These are phyloP conservation scores for Podaxis sp. DNA, from an alignment of 768 basidiomycete genomes.

Conservation along the genomic window DNA sequence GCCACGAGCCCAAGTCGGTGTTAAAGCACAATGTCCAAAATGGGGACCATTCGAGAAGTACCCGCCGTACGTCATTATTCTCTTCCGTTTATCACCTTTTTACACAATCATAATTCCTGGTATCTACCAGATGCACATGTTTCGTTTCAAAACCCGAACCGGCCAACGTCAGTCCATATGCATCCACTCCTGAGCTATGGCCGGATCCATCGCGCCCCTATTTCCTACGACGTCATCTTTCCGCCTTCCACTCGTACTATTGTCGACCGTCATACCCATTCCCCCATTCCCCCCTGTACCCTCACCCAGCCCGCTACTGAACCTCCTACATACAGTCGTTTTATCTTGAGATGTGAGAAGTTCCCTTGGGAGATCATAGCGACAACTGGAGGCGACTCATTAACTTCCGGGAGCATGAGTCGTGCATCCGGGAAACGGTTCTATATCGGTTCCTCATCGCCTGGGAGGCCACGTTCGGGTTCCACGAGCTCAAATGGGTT, in stretches of 20 bases:
- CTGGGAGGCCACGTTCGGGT: slow-evolving; percentile 9
- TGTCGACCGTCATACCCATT: slow-evolving; percentile 53
- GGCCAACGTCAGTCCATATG: slow-evolving; percentile 47
- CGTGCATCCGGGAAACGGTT: slow-evolving; percentile 14
- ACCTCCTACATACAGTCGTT: slow-evolving; percentile 44
- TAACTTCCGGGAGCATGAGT: slow-evolving; percentile 15
- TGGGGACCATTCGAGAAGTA: slow-evolving; percentile 30
- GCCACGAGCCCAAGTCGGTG: slow-evolving; percentile 40
- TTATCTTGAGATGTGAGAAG: slow-evolving; percentile 55
- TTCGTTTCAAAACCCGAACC: slow-evolving; percentile 35
- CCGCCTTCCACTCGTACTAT: slow-evolving; percentile 59
- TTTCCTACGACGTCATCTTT: slow-evolving; percentile 58
- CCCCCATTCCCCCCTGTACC: slow-evolving; percentile 53
- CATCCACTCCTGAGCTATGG: slow-evolving; percentile 63
- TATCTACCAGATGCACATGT: slow-evolving; percentile 30
- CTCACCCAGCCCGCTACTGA: slow-evolving; percentile 66
- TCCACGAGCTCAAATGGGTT: background rate
- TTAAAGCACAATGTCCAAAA: slow-evolving; percentile 46
- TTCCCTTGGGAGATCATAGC: slow-evolving; percentile 65
- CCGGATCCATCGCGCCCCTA: slow-evolving; percentile 56
- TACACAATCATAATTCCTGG: background rate
- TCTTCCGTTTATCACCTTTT: background rate
- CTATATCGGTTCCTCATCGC: slow-evolving; percentile 15
- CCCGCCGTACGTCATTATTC: slow-evolving; percentile 36
- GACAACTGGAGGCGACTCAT: slow-evolving; percentile 16